phyloP scores from a whole-genome alignment of 2,329 filamentous ascomycete species.

The Cytospora leucostoma region DNA sequence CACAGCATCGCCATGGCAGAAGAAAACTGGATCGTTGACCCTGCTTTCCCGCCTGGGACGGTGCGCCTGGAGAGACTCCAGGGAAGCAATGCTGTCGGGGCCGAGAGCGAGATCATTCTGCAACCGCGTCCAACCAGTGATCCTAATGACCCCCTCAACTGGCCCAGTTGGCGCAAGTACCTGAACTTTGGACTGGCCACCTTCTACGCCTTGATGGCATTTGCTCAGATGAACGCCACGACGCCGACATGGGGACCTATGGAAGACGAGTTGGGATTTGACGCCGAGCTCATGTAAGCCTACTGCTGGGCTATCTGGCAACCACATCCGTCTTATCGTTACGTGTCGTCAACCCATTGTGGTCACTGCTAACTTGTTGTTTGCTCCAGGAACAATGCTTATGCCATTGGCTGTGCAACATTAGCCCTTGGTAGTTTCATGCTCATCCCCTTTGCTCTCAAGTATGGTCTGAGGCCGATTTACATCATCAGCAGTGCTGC shows the following conservation, averaged over 20 bases:
- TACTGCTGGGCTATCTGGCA: background rate
- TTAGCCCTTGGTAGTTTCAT: conserved; percentile 45
- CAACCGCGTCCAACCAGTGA: conserved; percentile 24
- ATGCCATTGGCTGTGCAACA: conserved; percentile 45
- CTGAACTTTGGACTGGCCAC: conserved; percentile 28
- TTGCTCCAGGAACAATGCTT: conserved; percentile 45
- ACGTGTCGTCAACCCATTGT: background rate
- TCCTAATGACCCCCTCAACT: conserved; percentile 26
- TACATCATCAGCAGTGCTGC: conserved; percentile 46
- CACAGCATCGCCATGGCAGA: background rate
- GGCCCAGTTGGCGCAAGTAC: conserved; percentile 28
- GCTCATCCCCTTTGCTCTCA: conserved; percentile 48
- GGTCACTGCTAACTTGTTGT: background rate
- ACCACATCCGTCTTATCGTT: background rate
- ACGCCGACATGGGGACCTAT: conserved; percentile 42
- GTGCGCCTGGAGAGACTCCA: conserved; percentile 24
- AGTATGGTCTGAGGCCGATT: conserved; percentile 47
- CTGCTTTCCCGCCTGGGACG: conserved; percentile 27
- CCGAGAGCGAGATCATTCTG: conserved; percentile 24
- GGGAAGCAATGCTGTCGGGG: background rate
- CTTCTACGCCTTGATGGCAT: conserved; percentile 27
- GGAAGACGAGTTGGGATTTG: conserved; percentile 42
- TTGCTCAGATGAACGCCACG: conserved; percentile 26
- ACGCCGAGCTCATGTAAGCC: conserved; percentile 33
- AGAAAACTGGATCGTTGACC: conserved; percentile 15